These are phyloP conservation scores for Teratosphaeria epicoccoides DNA, from an alignment of 2,329 filamentous ascomycete genomes.

Conservation along the genomic window DNA sequence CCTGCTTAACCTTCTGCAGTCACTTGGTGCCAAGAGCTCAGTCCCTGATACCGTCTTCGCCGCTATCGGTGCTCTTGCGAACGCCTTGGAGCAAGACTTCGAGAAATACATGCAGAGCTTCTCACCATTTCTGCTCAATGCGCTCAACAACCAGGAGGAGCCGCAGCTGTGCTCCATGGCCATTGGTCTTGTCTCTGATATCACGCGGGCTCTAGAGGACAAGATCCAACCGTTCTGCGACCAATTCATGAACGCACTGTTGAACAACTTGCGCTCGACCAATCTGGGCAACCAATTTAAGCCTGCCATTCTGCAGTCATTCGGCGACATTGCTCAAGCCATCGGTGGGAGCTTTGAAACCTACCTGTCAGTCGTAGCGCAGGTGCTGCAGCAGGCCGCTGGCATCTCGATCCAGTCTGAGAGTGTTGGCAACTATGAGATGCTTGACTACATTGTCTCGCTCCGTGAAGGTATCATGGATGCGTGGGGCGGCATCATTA, in stretches of 20 bases:
- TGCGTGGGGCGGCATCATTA: constrained; percentile 93
- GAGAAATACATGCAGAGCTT: constrained; percentile 97
- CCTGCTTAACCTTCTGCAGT: constrained; percentile 68
- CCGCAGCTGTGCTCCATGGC: constrained; percentile 90
- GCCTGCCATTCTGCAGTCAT: constrained; percentile 94
- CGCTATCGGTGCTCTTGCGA: constrained; percentile 82
- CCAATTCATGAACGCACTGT: constrained; percentile 92
- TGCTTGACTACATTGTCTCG: constrained; percentile 92
- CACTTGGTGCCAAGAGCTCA: constrained; percentile 72
- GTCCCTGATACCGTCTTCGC: constrained; percentile 92
- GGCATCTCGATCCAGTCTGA: constrained; percentile 69
- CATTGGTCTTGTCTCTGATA: constrained; percentile 93
- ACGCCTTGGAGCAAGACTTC: constrained; percentile 84
- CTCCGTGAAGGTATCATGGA: constrained; percentile 97
- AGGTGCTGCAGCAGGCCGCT: constrained; percentile 87
- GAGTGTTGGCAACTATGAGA: constrained; percentile 58
- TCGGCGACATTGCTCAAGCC: constrained; percentile 92
- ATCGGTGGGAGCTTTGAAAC: constrained; percentile 88
- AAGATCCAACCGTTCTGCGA: constrained; percentile 93
- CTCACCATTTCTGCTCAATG: constrained; percentile 82
- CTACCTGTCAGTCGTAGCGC: constrained; percentile 83
- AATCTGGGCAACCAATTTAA: constrained; percentile 93
- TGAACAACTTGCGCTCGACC: constrained; percentile 81
- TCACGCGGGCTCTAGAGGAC: constrained; percentile 81
- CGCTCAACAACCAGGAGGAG: constrained; percentile 90